A percentile compares a stretch with the other conserved stretches of the same genome.
phyloP scores from a whole-genome alignment of 2,329 filamentous ascomycete species.

The Cyphellophora europaea region DNA sequence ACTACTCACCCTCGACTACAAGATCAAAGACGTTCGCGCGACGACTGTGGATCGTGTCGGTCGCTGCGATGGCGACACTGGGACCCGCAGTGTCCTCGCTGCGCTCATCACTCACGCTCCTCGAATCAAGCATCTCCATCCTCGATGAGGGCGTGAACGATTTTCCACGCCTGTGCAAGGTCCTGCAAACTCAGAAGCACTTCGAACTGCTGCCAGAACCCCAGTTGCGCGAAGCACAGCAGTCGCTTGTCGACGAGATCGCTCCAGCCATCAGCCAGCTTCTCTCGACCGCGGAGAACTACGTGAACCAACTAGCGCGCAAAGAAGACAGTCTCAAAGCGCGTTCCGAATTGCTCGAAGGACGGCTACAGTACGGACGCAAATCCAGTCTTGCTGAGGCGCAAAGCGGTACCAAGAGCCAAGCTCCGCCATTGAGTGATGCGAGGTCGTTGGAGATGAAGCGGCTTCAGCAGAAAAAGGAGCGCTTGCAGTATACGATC shows the following conservation, averaged over 20 bases:
- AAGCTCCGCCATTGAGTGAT: slow-evolving; percentile 20
- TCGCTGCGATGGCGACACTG: slow-evolving; percentile 35
- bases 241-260: slow-evolving; percentile 78
- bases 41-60: too few species aligned
- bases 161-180: slow-evolving; percentile 53
- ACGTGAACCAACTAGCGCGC: slow-evolving; percentile 72
- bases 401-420: slow-evolving; percentile 14
- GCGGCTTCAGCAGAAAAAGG: slow-evolving; percentile 69
- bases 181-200: slow-evolving; percentile 63
- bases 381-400: slow-evolving; percentile 15
- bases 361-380: slow-evolving; percentile 52
- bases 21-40: too few species aligned
- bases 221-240: slow-evolving; percentile 70
- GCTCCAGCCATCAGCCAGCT: slow-evolving; percentile 75
- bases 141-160: slow-evolving; percentile 55
- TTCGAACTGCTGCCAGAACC: slow-evolving; percentile 87
- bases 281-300: slow-evolving; percentile 70
- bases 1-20: too few species aligned
- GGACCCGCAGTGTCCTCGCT: slow-evolving; percentile 52
- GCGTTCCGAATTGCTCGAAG: slow-evolving; percentile 73
- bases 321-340: slow-evolving; percentile 78
- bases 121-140: slow-evolving; percentile 54
- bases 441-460: slow-evolving; percentile 51
- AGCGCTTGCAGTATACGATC: slow-evolving; percentile 76
- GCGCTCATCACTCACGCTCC: slow-evolving; percentile 50